Evolutionary conservation across 495 filamentous ascomycete species (phyloP).

Genomic region (Tuber melanosporum): DNA sequence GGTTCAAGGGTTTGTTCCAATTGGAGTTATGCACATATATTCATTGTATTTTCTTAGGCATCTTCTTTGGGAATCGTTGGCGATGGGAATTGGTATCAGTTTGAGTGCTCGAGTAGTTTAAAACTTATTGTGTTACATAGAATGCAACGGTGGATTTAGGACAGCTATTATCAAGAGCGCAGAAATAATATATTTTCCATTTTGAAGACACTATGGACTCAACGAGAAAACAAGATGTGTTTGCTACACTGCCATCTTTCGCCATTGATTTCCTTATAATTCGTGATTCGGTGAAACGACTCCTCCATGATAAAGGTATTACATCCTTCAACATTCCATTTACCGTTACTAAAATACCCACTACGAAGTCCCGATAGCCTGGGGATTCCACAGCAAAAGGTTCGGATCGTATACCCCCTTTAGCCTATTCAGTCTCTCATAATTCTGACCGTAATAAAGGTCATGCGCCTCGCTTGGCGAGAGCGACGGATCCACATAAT

Average conservation of each 20-base stretch:
- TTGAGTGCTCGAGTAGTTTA: no score
- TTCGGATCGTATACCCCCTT: slow-evolving; percentile 54
- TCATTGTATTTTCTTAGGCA: no score
- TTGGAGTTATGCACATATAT: background rate
- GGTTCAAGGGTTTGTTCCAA: no score
- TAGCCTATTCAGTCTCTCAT: slow-evolving; percentile 46
- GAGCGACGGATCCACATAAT: slow-evolving; percentile 63
- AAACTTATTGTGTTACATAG: background rate
- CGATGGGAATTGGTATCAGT: background rate
- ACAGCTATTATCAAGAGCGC: background rate
- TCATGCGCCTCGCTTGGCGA: slow-evolving; percentile 46
- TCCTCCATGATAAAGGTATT: background rate
- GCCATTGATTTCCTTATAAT: background rate
- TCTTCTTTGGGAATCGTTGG: background rate
- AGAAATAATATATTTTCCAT: background rate
- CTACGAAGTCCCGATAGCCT: slow-evolving; percentile 44
- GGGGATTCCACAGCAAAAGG: slow-evolving; percentile 59
- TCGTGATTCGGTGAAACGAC: background rate
- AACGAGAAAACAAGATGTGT: background rate
- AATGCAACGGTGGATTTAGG: background rate
- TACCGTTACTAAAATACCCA: background rate
- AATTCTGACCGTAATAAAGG: slow-evolving; percentile 56
- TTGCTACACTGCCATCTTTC: background rate
- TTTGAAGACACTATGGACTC: background rate
- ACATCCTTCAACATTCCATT: background rate